Evolutionary conservation across 2,329 filamentous ascomycete genomes (phyloP).

Genomic region (Nothomitra cinnamomea): DNA sequence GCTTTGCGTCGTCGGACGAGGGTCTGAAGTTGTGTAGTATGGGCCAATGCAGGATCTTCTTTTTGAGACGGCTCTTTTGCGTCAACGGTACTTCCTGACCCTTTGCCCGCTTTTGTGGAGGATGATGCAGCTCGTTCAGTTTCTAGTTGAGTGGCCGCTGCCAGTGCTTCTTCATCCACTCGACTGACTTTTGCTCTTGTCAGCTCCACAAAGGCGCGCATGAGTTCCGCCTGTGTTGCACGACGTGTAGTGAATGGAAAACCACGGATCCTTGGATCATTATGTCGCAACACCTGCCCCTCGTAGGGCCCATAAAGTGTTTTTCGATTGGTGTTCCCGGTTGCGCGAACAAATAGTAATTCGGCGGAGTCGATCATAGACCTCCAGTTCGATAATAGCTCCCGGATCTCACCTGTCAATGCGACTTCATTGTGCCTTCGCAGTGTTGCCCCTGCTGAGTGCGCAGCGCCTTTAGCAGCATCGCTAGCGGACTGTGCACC

Average conservation of each 20-base stretch:
- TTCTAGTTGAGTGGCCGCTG: slow-evolving; percentile 17
- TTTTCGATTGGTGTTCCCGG: slow-evolving; percentile 67
- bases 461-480: slow-evolving; percentile 79
- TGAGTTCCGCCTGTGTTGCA: slow-evolving; percentile 84
- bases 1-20: slow-evolving; percentile 80
- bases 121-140: slow-evolving; percentile 25
- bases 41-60: slow-evolving; percentile 64
- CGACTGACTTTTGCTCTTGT: slow-evolving; percentile 76
- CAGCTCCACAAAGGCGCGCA: slow-evolving; percentile 86
- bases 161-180: slow-evolving; percentile 48
- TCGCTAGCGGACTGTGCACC: slow-evolving; percentile 90
- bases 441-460: slow-evolving; percentile 80
- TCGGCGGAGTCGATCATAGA: slow-evolving; percentile 68
- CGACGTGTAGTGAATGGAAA: slow-evolving; percentile 89
- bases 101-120: slow-evolving; percentile 19
- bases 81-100: slow-evolving; percentile 16
- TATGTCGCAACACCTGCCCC: slow-evolving; percentile 60
- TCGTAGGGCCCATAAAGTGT: slow-evolving; percentile 88
- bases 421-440: slow-evolving; percentile 91
- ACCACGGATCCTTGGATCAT: slow-evolving; percentile 63
- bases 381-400: slow-evolving; percentile 71
- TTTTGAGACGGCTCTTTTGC: slow-evolving; percentile 59
- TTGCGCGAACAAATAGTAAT: slow-evolving; percentile 75
- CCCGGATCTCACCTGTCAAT: slow-evolving; percentile 71
- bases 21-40: slow-evolving; percentile 78